These are phyloP conservation scores for Penicillium daleae DNA, from an alignment of 495 filamentous ascomycete genomes.

Conservation along the genomic window DNA sequence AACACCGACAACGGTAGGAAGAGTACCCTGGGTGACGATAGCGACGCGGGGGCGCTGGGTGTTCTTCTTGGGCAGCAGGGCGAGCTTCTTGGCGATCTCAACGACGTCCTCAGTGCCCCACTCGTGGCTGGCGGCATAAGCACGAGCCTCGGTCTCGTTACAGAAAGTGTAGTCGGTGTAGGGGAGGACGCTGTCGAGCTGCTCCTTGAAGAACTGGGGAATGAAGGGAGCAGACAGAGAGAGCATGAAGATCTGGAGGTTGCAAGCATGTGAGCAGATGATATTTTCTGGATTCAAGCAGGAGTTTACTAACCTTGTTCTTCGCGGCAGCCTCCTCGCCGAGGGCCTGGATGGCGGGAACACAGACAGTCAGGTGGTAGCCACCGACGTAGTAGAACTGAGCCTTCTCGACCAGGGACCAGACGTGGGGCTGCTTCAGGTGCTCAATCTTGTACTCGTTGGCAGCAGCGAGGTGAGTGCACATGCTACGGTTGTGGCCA, in stretches of 20 bases:
- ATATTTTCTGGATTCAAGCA: neutral
- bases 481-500: conserved; percentile 88
- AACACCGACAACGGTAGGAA: conserved; percentile 80
- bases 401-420: conserved; percentile 86
- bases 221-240: conserved; percentile 95
- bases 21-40: conserved; percentile 92
- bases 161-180: conserved; percentile 98
- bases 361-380: conserved; percentile 87
- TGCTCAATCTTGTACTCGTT: conserved; percentile 97
- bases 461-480: conserved; percentile 93
- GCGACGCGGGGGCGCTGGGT: conserved; percentile 74
- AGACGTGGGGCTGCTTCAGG: conserved; percentile 86
- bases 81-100: conserved; percentile 85
- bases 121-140: conserved; percentile 81
- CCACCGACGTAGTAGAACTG: conserved; percentile 91
- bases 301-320: conserved; percentile 67
- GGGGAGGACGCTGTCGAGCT: conserved; percentile 76
- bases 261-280: conserved; percentile 11
- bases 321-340: conserved; percentile 84
- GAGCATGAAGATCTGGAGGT: conserved; percentile 71
- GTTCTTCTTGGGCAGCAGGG: conserved; percentile 90
- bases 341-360: conserved; percentile 84
- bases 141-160: conserved; percentile 91
- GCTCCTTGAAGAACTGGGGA: conserved; percentile 95
- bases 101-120: conserved; percentile 73